Evolutionary conservation across 495 filamentous ascomycete genomes (phyloP).

Genomic region (Cudoniella acicularis): DNA sequence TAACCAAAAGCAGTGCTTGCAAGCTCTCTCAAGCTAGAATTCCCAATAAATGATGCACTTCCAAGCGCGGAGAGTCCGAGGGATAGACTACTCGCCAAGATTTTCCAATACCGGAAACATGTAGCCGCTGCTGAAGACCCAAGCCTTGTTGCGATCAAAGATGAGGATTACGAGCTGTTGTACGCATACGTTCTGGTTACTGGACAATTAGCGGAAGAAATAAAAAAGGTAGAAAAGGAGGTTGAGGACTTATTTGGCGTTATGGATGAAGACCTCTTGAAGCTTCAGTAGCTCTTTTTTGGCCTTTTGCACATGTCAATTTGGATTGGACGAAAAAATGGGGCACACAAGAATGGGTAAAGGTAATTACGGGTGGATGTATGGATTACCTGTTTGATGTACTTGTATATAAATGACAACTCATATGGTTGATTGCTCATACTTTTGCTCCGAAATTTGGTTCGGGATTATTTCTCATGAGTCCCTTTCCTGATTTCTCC

Average conservation of each 20-base stretch:
- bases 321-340: background rate
- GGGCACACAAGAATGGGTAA: background rate
- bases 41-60: conserved; percentile 81
- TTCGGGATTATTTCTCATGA: too few species aligned
- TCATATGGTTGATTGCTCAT: background rate
- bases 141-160: conserved; percentile 29
- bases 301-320: background rate
- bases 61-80: conserved; percentile 76
- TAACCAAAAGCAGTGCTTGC: conserved; percentile 63
- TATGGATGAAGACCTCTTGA: conserved; percentile 36
- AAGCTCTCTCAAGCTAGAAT: conserved; percentile 87
- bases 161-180: conserved; percentile 50
- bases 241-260: conserved; percentile 73
- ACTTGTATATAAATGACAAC: background rate
- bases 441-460: too few species aligned
- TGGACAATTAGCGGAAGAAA: conserved; percentile 64
- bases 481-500: too few species aligned
- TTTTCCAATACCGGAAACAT: conserved; percentile 77
- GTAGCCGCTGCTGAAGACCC: conserved; percentile 41
- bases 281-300: conserved; percentile 13
- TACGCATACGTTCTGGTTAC: conserved; percentile 62
- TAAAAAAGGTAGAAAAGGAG: conserved; percentile 63
- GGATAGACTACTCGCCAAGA: conserved; percentile 82
- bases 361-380: background rate
- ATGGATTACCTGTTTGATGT: background rate